Base-by-base conservation (phyloP, 2,329 filamentous ascomycete genomes). In the Alternaria angustiovoidea region DNA sequence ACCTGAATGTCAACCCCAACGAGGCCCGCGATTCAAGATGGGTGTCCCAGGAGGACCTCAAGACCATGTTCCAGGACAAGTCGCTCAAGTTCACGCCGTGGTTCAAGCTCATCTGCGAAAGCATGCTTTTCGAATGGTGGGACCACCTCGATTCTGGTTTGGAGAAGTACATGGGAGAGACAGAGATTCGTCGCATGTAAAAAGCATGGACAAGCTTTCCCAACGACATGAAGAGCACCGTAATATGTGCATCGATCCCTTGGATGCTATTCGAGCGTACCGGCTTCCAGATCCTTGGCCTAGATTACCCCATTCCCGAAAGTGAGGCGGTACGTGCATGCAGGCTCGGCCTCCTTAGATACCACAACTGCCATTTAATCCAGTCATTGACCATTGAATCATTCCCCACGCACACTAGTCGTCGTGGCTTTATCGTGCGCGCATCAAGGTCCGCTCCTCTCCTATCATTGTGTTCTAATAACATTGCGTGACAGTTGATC, bases 51-150 rank as follows among this genome's bases (percentile, higher is more conserved):
- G 89, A 93, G 24, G 89, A 93, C 71, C 85, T 99, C 68, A 95
- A 93, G 85, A 78, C 86, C 69, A 92, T 94, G 85, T 97, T 99
- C 79, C 83, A 89, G 73, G 90, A 97, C 75, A 88, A 91, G 4
- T 85, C 81, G 54, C 85, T 96, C 71, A 91, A 90, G 73, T 98
- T 98, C 80, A 99, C 95, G 0, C 95, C 95, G 1, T 99, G 95
- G 95, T 99, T 99, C 85, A 97, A 97, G 85, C 89, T 99, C 69
- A 98, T 99, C 75, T 99, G 95, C 86, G 87, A 98, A 79, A 93
- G 92, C 49, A 94, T 98, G 92, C 87, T 99, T 42, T 99, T 96
- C 73, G 91, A 97, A 80, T 99, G 95, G 95, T 99, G 95, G 95
- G 84, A 89, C 75, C 89, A 91, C 80, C 86, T 98, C 57, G 90